Evolutionary conservation across 2,329 filamentous ascomycete species (phyloP).

Genomic region (Thermoascus crustaceus): DNA sequence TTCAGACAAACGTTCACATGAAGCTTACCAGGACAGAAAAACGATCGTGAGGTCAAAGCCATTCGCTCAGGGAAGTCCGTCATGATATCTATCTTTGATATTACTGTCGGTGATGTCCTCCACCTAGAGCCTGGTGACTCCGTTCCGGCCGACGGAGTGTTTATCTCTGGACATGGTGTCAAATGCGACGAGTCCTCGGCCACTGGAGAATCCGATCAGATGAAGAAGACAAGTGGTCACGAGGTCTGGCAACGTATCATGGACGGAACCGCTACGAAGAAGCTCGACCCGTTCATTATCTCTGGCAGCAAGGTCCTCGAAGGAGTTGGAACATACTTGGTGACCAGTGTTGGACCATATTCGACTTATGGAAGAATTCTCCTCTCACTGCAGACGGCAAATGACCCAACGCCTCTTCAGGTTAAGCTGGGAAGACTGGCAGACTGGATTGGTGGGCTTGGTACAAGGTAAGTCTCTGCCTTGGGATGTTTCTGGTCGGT

Average conservation of each 20-base stretch:
- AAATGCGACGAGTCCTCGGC: slow-evolving; percentile 58
- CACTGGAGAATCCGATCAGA: slow-evolving; percentile 58
- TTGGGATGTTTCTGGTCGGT: no score
- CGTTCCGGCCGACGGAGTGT: slow-evolving; percentile 54
- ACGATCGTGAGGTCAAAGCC: slow-evolving; percentile 58
- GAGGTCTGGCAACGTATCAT: slow-evolving; percentile 51
- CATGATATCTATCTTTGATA: slow-evolving; percentile 53
- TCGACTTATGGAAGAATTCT: slow-evolving; percentile 69
- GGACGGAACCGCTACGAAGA: slow-evolving; percentile 44
- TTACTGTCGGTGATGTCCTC: slow-evolving; percentile 59
- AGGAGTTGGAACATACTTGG: slow-evolving; percentile 65
- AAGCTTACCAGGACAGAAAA: slow-evolving; percentile 45
- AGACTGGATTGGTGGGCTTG: slow-evolving; percentile 68
- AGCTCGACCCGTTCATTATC: slow-evolving; percentile 65
- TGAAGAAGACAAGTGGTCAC: slow-evolving; percentile 57
- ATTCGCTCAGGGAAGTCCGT: slow-evolving; percentile 55
- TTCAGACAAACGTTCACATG: neutral
- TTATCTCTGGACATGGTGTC: slow-evolving; percentile 48
- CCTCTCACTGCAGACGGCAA: slow-evolving; percentile 64
- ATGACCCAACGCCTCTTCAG: slow-evolving; percentile 68
- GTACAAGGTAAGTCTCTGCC: slow-evolving; percentile 50
- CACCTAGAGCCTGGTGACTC: slow-evolving; percentile 58
- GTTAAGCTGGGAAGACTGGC: slow-evolving; percentile 67
- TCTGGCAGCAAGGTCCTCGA: slow-evolving; percentile 74
- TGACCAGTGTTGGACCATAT: slow-evolving; percentile 64